A percentile compares a stretch with the other conserved stretches of the same genome.
Conservation (phyloP, 179 eudicot genomes). For the Beta corolliflora region DNA sequence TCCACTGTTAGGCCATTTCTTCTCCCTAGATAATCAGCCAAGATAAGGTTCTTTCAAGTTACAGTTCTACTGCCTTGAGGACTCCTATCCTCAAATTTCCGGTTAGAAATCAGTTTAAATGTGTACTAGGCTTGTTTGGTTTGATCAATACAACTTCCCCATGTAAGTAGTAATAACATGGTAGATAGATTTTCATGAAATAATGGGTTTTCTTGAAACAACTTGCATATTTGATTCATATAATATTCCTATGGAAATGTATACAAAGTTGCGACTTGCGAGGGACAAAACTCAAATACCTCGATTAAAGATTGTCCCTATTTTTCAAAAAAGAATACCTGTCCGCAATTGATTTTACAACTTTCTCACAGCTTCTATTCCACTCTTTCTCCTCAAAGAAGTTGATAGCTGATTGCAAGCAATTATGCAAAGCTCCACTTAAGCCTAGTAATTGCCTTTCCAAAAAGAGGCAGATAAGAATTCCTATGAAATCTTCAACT, state of each 20-base stretch:
- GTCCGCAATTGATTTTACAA: slow-evolving; percentile 54
- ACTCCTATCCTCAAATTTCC: too few relatives aligned
- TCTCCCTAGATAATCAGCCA: neutral
- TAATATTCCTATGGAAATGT: neutral
- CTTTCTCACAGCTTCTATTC: slow-evolving; percentile 54
- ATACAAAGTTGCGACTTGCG: neutral
- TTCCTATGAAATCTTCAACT: slow-evolving; percentile 58
- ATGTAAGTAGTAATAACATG: too few relatives aligned
- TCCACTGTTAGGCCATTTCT: neutral
- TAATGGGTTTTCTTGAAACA: too few relatives aligned
- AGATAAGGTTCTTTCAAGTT: too few relatives aligned
- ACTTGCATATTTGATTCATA: too few relatives aligned
- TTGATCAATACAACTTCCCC: too few relatives aligned
- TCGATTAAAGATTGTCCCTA: neutral
- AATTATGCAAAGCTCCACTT: slow-evolving; percentile 43
- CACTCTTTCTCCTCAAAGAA: slow-evolving; percentile 68
- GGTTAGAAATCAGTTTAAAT: too few relatives aligned
- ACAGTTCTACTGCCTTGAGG: too few relatives aligned
- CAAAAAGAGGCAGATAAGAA: slow-evolving; percentile 54
- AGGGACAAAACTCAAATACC: neutral
- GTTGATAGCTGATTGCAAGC: slow-evolving; percentile 51
- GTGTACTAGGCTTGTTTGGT: too few relatives aligned
- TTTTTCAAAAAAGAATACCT: slow-evolving; percentile 41
- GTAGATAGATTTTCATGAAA: too few relatives aligned
- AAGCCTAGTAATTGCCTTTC: slow-evolving; percentile 69